Conservation (phyloP, 805 yeast genomes). For the Saccharomyces jurei region DNA sequence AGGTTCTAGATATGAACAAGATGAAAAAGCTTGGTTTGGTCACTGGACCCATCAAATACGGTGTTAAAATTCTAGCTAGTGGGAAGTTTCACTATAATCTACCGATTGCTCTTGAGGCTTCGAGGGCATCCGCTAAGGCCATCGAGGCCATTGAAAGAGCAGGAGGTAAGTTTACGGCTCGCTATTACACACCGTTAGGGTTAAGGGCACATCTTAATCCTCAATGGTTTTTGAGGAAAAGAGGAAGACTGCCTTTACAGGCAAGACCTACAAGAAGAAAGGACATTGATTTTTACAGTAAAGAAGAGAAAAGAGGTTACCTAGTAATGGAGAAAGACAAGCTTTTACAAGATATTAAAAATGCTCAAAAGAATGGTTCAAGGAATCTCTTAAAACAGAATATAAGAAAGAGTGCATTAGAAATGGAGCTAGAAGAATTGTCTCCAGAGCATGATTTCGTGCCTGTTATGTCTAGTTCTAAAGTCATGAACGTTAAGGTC, state of each 20-base stretch:
- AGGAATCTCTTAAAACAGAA: conserved; percentile 14
- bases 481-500: not conserved
- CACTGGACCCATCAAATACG: conserved; percentile 64
- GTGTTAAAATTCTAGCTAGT: conserved; percentile 72
- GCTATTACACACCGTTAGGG: conserved; percentile 59
- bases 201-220: conserved; percentile 74
- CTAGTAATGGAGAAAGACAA: conserved; percentile 37
- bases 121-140: conserved; percentile 70
- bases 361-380: conserved; percentile 17
- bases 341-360: conserved; percentile 17
- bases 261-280: conserved; percentile 82
- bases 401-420: conserved; percentile 29
- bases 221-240: conserved; percentile 52
- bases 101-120: conserved; percentile 72
- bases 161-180: conserved; percentile 70
- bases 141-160: conserved; percentile 60
- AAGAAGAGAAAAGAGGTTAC: conserved; percentile 69
- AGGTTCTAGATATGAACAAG: conserved; percentile 61
- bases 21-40: conserved; percentile 71
- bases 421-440: conserved; percentile 30
- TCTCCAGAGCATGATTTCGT: conserved; percentile 28
- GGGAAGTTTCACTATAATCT: conserved; percentile 45
- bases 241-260: conserved; percentile 73
- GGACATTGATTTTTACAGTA: conserved; percentile 71
- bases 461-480: conserved; percentile 1